Conservation (phyloP, 2,329 filamentous ascomycete species). For the Pseudogymnoascus sp. region DNA sequence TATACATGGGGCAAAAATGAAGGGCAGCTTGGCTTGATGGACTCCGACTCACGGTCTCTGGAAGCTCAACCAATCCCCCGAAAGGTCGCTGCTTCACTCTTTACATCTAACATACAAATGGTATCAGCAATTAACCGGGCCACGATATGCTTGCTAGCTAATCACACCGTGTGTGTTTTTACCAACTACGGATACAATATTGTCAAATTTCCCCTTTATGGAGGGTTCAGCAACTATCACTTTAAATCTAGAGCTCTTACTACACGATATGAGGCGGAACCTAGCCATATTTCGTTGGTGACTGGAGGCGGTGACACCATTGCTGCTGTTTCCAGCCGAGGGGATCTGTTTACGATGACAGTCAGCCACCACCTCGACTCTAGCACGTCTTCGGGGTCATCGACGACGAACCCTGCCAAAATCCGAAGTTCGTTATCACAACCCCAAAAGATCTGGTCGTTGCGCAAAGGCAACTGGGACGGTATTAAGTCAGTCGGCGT, state of each 20-base stretch:
- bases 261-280: conserved; percentile 53
- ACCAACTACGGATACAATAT: conserved; percentile 95
- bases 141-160: conserved; percentile 76
- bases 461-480: conserved; percentile 57
- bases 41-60: conserved; percentile 86
- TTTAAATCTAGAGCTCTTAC: conserved; percentile 57
- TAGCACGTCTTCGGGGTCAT: conserved; percentile 52
- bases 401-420: conserved; percentile 83
- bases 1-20: conserved; percentile 95
- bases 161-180: conserved; percentile 85
- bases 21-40: conserved; percentile 87
- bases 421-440: conserved; percentile 66
- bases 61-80: conserved; percentile 75
- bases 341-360: conserved; percentile 80
- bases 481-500: conserved; percentile 81
- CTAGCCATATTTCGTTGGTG: conserved; percentile 66
- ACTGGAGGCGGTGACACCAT: conserved; percentile 85
- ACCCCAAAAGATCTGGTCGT: conserved; percentile 80
- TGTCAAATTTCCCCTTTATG: conserved; percentile 67
- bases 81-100: conserved; percentile 79
- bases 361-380: conserved; percentile 61
- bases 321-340: conserved; percentile 72
- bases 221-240: conserved; percentile 62
- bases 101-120: conserved; percentile 61
- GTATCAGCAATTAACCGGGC: conserved; percentile 87